Evolutionary conservation across 176 grass and related monocot genomes (phyloP), one percentile per base, ranked within the genome.

Genomic region (Aegilops tauschii): DNA sequence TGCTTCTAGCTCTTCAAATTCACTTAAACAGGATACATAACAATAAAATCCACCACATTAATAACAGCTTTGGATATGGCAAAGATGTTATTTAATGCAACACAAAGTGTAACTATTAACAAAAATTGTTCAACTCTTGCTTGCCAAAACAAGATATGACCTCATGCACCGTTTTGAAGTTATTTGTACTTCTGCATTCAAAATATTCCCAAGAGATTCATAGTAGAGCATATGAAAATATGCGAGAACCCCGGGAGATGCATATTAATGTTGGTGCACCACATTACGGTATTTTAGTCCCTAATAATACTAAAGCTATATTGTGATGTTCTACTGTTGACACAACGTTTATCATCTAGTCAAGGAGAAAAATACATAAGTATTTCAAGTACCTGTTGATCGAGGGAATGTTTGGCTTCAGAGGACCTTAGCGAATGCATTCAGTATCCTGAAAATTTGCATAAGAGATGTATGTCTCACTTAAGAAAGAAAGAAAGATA

Each of bases 1-100:
- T 63, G 67, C 87, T 94, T 91, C 89, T 29, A 87, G 23, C 65
- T 94, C 92, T 86, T 94, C 89, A 87, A 89, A 94, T 70, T 94
- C 92, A 85, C 89, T 94, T 47, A 27, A 86, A 72, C 14, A 83
- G 32, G 69, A 56, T 75, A 8, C 28, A 23, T 13, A 18, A 73
- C 17, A 52, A 14, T 80, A 84, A 84, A 74, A 86, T 5, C 2
- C 9, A 0, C 20, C 32, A 35, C 5, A 29, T 39, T n/a, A 9
- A 63, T 29, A 73, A 16, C 27, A 37, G 0, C 67, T 81, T 61
- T 47, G 40, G 2, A 10, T 77, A 67, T n/a, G 27, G 61, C 13
- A 81, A 80, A 18, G 42, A 65, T 66, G 18, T 39, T 47, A 45
- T 80, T 65, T 4, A 44, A 80, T 30, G 37, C 28, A 42, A 25